phyloP scores from a whole-genome alignment of 148 eudicot genomes.

The Fagopyrum homotropicum region DNA sequence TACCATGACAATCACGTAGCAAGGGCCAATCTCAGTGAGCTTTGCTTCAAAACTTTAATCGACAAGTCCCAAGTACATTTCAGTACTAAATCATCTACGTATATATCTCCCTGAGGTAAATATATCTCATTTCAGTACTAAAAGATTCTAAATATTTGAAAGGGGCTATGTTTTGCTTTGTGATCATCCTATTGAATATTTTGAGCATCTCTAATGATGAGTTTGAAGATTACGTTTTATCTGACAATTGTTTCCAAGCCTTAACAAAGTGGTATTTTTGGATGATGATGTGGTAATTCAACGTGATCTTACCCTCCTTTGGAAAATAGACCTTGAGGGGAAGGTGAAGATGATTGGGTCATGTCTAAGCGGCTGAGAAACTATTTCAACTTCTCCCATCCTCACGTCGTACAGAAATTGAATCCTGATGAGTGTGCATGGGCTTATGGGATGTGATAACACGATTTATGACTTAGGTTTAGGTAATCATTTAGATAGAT shows the following conservation, averaged over 20 bases:
- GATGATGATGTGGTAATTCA: slow-evolving; percentile 68
- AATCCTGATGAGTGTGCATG: neutral
- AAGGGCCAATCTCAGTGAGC: slow-evolving; percentile 76
- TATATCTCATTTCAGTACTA: too few relatives aligned
- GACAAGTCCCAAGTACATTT: slow-evolving; percentile 95
- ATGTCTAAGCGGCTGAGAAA: slow-evolving; percentile 89
- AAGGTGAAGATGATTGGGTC: slow-evolving; percentile 95
- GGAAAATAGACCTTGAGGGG: slow-evolving; percentile 89
- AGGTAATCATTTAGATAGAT: too few relatives aligned
- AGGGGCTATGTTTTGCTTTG: neutral
- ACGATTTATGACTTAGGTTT: too few relatives aligned
- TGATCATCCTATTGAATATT: neutral
- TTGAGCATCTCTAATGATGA: neutral
- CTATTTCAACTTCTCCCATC: slow-evolving; percentile 97
- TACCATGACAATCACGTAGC: slow-evolving; percentile 91
- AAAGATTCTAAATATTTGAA: neutral
- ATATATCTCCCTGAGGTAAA: slow-evolving; percentile 96
- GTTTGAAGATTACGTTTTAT: slow-evolving; percentile 12
- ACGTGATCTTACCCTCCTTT: slow-evolving; percentile 50
- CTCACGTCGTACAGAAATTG: slow-evolving; percentile 60
- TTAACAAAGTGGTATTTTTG: slow-evolving; percentile 88
- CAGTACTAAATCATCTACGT: slow-evolving; percentile 93
- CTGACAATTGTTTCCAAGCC: slow-evolving; percentile 81
- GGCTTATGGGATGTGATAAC: too few relatives aligned
- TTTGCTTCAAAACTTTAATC: slow-evolving; percentile 96